Percentiles rank a stretch among this genome's conserved stretches.
These are phyloP conservation scores for Naegleria fowleri DNA, from an alignment of 208 protist species.

Conservation along the genomic window DNA sequence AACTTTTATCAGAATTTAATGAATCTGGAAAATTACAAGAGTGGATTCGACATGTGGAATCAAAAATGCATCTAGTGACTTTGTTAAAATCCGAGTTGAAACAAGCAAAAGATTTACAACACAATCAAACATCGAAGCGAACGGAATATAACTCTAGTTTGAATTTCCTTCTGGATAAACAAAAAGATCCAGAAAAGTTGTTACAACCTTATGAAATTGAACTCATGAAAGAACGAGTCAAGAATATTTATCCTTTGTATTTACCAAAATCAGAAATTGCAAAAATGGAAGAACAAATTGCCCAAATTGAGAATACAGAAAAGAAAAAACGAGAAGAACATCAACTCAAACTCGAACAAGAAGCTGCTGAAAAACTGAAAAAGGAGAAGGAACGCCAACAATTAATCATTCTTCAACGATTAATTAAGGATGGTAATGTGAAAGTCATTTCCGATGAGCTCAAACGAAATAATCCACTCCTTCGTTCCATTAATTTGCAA, in stretches of 20 bases:
- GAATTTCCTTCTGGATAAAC: neutral
- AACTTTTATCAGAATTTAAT: neutral
- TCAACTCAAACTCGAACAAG: neutral
- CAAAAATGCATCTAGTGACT: neutral
- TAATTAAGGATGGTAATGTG: slow-evolving; percentile 3
- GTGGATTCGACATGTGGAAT: neutral
- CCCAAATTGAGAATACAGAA: neutral
- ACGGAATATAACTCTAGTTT: neutral
- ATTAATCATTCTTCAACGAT: neutral
- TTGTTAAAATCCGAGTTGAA: neutral
- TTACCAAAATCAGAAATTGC: neutral
- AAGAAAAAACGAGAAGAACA: neutral
- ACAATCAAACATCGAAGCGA: neutral
- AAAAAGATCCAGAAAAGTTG: neutral
- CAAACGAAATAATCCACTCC: neutral
- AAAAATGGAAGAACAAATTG: neutral
- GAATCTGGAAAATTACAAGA: neutral
- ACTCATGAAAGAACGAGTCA: neutral
- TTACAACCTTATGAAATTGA: neutral
- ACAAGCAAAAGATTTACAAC: neutral
- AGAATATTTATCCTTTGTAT: neutral
- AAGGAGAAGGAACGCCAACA: neutral
- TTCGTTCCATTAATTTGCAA: neutral
- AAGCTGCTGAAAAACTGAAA: neutral
- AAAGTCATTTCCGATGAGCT: neutral